phyloP scores from a whole-genome alignment of 306 rosid genomes.

The Quercus robur region DNA sequence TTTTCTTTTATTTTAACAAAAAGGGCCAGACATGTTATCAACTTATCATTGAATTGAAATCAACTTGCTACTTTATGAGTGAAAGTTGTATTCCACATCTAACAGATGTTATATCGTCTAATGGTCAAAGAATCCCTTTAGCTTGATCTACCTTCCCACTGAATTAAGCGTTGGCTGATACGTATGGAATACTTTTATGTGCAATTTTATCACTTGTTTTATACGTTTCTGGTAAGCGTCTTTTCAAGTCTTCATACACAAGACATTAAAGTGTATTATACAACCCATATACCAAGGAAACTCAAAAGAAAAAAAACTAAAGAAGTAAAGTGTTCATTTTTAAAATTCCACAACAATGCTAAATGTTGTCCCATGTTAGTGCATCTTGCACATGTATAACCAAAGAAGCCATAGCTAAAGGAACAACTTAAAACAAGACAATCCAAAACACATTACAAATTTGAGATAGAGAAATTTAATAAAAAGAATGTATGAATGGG shows the following conservation, averaged over 20 bases:
- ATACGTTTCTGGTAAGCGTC: background rate
- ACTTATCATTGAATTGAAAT: too few species aligned
- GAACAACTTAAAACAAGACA: too few species aligned
- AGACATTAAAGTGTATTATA: background rate
- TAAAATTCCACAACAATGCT: slow-evolving; percentile 14
- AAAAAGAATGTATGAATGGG: too few species aligned
- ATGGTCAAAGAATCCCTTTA: background rate
- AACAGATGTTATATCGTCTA: background rate
- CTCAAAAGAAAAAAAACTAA: background rate
- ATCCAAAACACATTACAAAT: too few species aligned
- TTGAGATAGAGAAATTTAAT: too few species aligned
- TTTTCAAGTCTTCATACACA: slow-evolving; percentile 3
- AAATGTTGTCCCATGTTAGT: background rate
- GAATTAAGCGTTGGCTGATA: background rate
- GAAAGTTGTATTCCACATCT: too few species aligned
- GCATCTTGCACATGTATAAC: background rate
- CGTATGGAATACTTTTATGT: background rate
- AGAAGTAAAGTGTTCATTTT: background rate
- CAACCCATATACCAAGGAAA: slow-evolving; percentile 28
- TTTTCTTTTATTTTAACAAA: too few species aligned
- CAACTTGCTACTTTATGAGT: too few species aligned
- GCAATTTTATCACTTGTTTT: background rate
- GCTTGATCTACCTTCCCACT: background rate
- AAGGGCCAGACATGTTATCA: too few species aligned
- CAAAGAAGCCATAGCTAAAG: too few species aligned